These are phyloP conservation scores for Vigna nakashimae DNA, from an alignment of 306 rosid genomes.

Conservation along the genomic window DNA sequence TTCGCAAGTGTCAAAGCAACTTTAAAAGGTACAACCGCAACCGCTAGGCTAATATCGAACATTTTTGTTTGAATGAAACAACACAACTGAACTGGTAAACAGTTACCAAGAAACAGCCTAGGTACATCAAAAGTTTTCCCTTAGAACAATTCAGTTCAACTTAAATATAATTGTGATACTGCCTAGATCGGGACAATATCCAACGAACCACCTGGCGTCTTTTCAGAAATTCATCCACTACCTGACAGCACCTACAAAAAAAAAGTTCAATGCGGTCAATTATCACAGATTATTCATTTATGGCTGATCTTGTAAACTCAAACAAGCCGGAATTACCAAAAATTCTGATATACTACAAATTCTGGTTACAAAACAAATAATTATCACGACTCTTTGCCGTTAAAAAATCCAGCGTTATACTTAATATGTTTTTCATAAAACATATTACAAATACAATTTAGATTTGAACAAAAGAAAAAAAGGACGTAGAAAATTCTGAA, in stretches of 20 bases:
- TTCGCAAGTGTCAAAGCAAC: neutral
- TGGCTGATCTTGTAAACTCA: neutral
- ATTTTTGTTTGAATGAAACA: constrained; percentile 26
- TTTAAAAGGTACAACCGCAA: constrained; percentile 16
- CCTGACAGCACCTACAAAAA: constrained; percentile 71
- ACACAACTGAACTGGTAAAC: constrained; percentile 36
- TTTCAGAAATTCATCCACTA: constrained; percentile 51
- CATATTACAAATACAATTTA: neutral
- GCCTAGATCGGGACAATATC: constrained; percentile 18
- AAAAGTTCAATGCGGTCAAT: neutral
- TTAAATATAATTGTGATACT: constrained; percentile 8
- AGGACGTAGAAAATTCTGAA: neutral
- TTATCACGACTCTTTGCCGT: neutral
- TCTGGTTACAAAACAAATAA: neutral
- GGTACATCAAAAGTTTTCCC: constrained; percentile 35
- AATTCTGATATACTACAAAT: neutral
- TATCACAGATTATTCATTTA: neutral
- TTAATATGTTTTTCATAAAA: neutral
- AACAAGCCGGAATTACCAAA: neutral
- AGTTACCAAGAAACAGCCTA: constrained; percentile 16
- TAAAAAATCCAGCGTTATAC: neutral
- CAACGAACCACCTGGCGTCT: constrained; percentile 2
- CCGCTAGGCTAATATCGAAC: constrained; percentile 8
- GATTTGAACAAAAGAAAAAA: neutral
- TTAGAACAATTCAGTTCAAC: constrained; percentile 37